Evolutionary conservation across 2,329 filamentous ascomycete genomes (phyloP), one percentile per base, ranked within the genome.

Genomic region (Ophiocordyceps unilateralis): DNA sequence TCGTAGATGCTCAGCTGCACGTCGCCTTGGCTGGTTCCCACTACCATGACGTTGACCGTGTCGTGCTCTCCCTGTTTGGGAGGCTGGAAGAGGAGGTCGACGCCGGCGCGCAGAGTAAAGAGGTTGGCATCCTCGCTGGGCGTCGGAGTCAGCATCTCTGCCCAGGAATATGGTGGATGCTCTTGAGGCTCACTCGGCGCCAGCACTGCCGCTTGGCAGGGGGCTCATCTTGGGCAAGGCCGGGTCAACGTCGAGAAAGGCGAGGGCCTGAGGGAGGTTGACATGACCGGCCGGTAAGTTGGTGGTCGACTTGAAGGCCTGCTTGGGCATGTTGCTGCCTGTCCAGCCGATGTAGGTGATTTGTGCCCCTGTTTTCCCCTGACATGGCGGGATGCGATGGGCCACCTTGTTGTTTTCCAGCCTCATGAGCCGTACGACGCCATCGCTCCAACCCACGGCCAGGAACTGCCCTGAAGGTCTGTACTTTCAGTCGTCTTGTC

Each of bases 1-100:
- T 93, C 83, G 57, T 89, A 89, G 40, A 93, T 85, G 50, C 78
- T 84, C 17, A 93, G 66, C 55, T 89, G 81, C 12, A 93, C 67
- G 17, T 67, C 70, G 9, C 83, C 83, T 48, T 84, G 73, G 44
- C 74, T 72, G 4, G 79, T 83, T 5, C 83, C 83, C 2, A 83
- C 72, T 5, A 89, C 65, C 64, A 93, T 78, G 49, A 89, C 74
- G 57, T 89, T 83, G 38, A 91, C 78, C n/a, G 76, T 71, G 48
- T 86, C 78, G 48, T 78, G 77, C 41, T 83, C 76, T 42, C 75
- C 73, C 30, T 75, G 69, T 45, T 75, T 70, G 26, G 71, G 67
- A 1, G 72, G 65, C 43, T 75, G 74, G 50, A 85, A 84, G 22
- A 84, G 69, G 30, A 80, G 76, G 49, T 85, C 81, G 22, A 85